Percentiles rank a stretch among this genome's conserved stretches.
Conservation (phyloP, 2,329 filamentous ascomycete genomes). For the Diaporthe velutina region DNA sequence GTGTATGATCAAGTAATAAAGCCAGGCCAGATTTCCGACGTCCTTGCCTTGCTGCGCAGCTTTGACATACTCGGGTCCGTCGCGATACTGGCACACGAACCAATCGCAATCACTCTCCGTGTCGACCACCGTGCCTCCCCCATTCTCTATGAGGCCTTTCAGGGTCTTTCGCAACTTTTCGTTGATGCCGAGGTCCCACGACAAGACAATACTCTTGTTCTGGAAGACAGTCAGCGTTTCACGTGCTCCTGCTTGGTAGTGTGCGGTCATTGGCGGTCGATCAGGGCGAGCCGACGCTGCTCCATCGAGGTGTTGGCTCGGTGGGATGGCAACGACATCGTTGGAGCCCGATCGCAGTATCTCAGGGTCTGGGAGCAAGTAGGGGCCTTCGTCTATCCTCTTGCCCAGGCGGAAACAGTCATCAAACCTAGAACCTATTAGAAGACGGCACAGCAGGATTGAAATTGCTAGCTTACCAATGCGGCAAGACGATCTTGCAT, state of each 20-base stretch:
- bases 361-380: conserved; percentile 87
- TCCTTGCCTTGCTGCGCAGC: conserved; percentile 84
- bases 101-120: conserved; percentile 80
- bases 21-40: conserved; percentile 93
- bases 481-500: conserved; percentile 89
- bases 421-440: conserved; percentile 77
- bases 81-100: conserved; percentile 88
- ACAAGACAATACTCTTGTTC: conserved; percentile 82
- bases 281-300: conserved; percentile 67
- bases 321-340: conserved; percentile 67
- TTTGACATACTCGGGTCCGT: conserved; percentile 81
- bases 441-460: not conserved
- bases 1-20: conserved; percentile 90
- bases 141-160: conserved; percentile 75
- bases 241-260: conserved; percentile 50
- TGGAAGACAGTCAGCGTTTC: conserved; percentile 80
- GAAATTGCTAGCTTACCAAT: conserved; percentile 73
- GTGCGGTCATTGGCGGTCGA: conserved; percentile 54
- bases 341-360: conserved; percentile 74
- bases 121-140: conserved; percentile 77
- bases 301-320: conserved; percentile 74
- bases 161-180: conserved; percentile 76
- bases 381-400: conserved; percentile 89
- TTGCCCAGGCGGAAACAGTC: conserved; percentile 95
- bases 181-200: conserved; percentile 79